phyloP scores from a whole-genome alignment of 495 filamentous ascomycete genomes.

The Trichocladium uniseriatum region DNA sequence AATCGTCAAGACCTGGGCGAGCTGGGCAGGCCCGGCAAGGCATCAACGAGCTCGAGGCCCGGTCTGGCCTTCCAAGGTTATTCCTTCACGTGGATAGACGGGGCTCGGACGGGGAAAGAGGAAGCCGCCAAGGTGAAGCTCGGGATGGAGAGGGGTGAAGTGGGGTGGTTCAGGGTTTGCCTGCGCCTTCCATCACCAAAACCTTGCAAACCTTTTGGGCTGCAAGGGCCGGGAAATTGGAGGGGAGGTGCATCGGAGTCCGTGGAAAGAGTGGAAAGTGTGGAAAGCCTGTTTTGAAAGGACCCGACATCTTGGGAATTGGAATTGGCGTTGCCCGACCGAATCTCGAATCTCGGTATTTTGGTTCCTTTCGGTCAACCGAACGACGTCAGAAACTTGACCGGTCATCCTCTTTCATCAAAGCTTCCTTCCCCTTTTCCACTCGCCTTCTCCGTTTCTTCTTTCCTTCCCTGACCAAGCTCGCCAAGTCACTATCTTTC shows the following conservation, averaged over 20 bases:
- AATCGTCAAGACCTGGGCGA: no score
- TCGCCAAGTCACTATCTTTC: not conserved
- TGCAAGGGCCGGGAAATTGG: slow-evolving; percentile 13
- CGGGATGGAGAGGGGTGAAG: slow-evolving; percentile 5
- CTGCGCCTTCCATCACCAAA: not conserved
- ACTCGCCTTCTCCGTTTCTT: no score
- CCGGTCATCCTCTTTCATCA: no score
- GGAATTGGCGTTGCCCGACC: not conserved
- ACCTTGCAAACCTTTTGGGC: not conserved
- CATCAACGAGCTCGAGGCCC: no score
- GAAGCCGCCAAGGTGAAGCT: slow-evolving; percentile 3
- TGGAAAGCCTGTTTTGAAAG: no score
- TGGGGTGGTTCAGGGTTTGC: slow-evolving; percentile 1
- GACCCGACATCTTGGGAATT: not conserved
- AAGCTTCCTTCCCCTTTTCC: not conserved
- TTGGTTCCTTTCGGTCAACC: no score
- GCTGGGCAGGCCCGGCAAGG: no score
- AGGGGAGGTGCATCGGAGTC: slow-evolving; percentile 9
- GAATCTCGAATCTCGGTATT: no score
- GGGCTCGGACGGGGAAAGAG: no score
- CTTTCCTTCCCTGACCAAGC: no score
- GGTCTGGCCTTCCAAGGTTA: not conserved
- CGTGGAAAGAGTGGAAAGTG: no score
- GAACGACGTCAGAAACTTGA: no score
- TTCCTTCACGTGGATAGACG: slow-evolving; percentile 10